Conservation (phyloP, 2,329 filamentous ascomycete species). For the Moelleriella libera region DNA sequence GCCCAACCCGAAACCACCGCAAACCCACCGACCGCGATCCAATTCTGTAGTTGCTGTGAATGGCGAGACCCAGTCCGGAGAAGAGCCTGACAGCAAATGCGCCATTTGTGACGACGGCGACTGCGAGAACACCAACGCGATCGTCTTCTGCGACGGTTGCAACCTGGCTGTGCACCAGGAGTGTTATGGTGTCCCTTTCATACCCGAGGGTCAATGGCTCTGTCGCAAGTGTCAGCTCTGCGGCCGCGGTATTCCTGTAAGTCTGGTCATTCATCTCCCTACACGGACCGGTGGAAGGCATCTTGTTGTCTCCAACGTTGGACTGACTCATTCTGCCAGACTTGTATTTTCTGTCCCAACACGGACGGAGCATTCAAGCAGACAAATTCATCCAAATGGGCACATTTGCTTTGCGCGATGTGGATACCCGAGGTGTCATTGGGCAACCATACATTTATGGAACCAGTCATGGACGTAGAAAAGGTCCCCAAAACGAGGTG, state of each 20-base stretch:
- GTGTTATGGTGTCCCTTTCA: slow-evolving; percentile 97
- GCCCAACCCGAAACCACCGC: slow-evolving; percentile 87
- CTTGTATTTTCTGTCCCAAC: slow-evolving; percentile 97
- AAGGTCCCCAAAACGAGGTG: slow-evolving; percentile 91
- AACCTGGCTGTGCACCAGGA: slow-evolving; percentile 97
- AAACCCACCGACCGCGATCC: slow-evolving; percentile 83
- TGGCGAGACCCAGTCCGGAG: slow-evolving; percentile 68
- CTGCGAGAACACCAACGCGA: slow-evolving; percentile 97
- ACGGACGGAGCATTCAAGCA: slow-evolving; percentile 97
- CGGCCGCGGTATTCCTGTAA: slow-evolving; percentile 73
- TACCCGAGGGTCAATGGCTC: slow-evolving; percentile 96
- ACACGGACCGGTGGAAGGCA: not conserved
- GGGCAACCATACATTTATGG: slow-evolving; percentile 94
- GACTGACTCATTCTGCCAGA: slow-evolving; percentile 27
- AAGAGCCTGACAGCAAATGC: slow-evolving; percentile 95
- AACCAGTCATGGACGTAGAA: slow-evolving; percentile 94
- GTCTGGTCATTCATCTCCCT: slow-evolving; percentile 9
- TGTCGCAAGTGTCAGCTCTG: slow-evolving; percentile 95
- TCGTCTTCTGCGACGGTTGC: slow-evolving; percentile 97
- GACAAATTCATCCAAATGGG: slow-evolving; percentile 92
- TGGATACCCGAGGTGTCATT: slow-evolving; percentile 97
- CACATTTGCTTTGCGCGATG: slow-evolving; percentile 88
- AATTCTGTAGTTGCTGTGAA: slow-evolving; percentile 93
- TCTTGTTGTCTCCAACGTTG: too few species aligned
- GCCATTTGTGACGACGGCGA: slow-evolving; percentile 98